Base-by-base conservation (phyloP, 169 alveolate genomes). In the Babesia divergens region DNA sequence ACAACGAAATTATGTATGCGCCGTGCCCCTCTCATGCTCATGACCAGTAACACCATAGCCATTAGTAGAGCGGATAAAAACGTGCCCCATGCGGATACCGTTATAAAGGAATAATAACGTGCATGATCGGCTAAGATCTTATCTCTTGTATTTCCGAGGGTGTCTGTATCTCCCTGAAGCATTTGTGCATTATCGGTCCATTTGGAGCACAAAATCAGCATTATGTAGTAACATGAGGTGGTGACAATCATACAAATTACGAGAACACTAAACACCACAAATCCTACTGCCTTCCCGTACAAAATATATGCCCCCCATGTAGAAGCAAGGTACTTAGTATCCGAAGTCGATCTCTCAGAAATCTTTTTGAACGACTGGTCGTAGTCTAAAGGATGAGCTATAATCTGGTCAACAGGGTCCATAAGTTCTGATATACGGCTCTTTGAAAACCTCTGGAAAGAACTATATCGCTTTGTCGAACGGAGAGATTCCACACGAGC, bases 261-360 rank as follows among this genome's bases (percentile, higher is more conserved):
- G 14, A 62, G 22, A 1, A 62, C 24, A 9, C 34, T 6, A n/a
- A 62, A 62, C 46, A 43, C 0, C 18, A 16, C 14, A n/a, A 16
- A 51, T 13, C 72, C 59, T 3, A 44, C 60, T 24, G 72, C 72
- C 24, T 28, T 11, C 20, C 43, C 20, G 34, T 62, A 62, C 20
- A 62, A 58, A 18, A n/a, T 8, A 44, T 62, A 62, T 1, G 52
- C 72, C 18, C 56, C 47, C 59, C 72, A 44, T 5, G 59, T 62
- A 26, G n/a, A 28, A 14, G 59, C 26, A 47, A 46, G 28, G 4
- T 1, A 16, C 9, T n/a, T 49, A 2, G 24, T 22, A 11, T 42
- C 58, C 28, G 32, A 16, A 20, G 42, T n/a, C n/a, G n/a, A n/a
- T n/a, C n/a, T n/a, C n/a, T n/a, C n/a, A n/a, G n/a, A n/a, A n/a